Evolutionary conservation across 2,329 filamentous ascomycete species (phyloP).

Genomic region (Lachnellula hyalina): DNA sequence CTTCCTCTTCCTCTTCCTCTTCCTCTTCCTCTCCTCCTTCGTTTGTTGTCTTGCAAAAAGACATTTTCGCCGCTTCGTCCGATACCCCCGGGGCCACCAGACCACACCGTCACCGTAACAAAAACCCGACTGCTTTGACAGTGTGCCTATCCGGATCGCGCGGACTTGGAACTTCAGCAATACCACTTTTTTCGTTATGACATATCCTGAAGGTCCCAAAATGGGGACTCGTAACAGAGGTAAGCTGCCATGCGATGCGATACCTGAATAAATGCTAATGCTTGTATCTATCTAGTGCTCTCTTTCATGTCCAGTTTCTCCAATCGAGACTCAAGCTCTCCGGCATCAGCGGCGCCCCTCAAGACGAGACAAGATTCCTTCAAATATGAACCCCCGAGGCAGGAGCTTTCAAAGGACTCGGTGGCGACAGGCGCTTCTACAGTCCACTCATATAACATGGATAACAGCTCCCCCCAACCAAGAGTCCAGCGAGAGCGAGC

Average conservation of each 20-base stretch:
- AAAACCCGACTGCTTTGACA: no score
- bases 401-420: slow-evolving; percentile 32
- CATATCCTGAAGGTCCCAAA: slow-evolving; percentile 14
- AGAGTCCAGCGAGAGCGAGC: slow-evolving; percentile 38
- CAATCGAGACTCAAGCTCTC: slow-evolving; percentile 35
- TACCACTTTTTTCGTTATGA: slow-evolving; percentile 17
- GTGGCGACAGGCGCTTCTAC: slow-evolving; percentile 1
- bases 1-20: neutral
- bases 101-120: no score
- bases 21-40: neutral
- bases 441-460: slow-evolving; percentile 14
- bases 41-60: neutral
- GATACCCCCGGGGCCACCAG: neutral
- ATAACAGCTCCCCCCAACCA: slow-evolving; percentile 23
- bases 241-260: slow-evolving; percentile 17
- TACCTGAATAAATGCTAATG: slow-evolving; percentile 10
- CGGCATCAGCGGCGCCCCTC: slow-evolving; percentile 26
- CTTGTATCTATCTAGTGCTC: slow-evolving; percentile 52
- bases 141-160: slow-evolving; percentile 14
- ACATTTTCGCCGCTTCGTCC: neutral
- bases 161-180: slow-evolving; percentile 12
- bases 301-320: slow-evolving; percentile 86
- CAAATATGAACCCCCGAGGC: slow-evolving; percentile 27
- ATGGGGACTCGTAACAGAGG: slow-evolving; percentile 33
- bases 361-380: slow-evolving; percentile 16